These are phyloP conservation scores for Udeniomyces megalosporus DNA, from an alignment of 768 basidiomycete genomes.

Conservation along the genomic window DNA sequence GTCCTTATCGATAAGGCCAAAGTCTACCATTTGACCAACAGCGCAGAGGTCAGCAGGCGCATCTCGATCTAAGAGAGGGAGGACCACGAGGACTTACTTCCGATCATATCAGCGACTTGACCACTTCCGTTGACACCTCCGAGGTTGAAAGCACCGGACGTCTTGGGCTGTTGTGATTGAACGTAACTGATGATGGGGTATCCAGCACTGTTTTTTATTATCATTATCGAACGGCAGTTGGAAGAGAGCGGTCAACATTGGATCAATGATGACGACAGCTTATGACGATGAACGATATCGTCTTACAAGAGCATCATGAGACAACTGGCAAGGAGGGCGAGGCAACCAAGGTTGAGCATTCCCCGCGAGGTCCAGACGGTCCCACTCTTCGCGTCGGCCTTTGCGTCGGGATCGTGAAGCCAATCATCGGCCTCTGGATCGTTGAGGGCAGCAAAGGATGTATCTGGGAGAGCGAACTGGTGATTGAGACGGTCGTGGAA, in stretches of 20 bases:
- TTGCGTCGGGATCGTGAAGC: conserved; percentile 22
- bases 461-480: neutral
- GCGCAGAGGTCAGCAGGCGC: neutral
- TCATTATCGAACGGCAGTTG: no score
- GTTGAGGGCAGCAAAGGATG: neutral
- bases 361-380: conserved; percentile 56
- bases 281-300: no score
- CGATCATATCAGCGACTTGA: conserved; percentile 62
- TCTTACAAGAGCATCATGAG: conserved; percentile 34
- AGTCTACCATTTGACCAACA: neutral
- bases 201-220: conserved; percentile 47
- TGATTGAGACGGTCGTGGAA: neutral
- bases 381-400: neutral
- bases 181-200: conserved; percentile 65
- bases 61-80: neutral
- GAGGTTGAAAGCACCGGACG: conserved; percentile 52
- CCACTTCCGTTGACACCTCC: conserved; percentile 70
- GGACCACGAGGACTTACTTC: conserved; percentile 40
- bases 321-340: conserved; percentile 41
- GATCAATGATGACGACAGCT: neutral
- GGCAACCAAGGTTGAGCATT: conserved; percentile 52
- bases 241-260: neutral
- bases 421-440: conserved; percentile 27
- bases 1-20: conserved; percentile 38
- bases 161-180: conserved; percentile 18